Conservation (phyloP, 169 alveolate species). For the Ichthyophthirius multifiliis region DNA sequence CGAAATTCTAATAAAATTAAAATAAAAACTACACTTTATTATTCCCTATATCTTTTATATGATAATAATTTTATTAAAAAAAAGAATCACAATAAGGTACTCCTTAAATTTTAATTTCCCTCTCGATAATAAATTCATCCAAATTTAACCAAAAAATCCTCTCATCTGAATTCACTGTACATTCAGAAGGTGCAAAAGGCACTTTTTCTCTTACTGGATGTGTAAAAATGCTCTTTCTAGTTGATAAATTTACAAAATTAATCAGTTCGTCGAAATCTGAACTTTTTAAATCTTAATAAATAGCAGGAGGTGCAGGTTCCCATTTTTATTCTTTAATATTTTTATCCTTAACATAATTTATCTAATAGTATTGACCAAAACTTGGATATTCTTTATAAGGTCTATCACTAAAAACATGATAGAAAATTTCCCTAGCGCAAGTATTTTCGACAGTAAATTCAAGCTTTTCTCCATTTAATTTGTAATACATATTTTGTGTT, state of each 20-base stretch:
- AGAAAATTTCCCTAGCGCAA: neutral
- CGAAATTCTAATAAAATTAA: neutral
- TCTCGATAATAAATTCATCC: neutral
- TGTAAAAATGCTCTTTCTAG: neutral
- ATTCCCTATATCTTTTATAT: neutral
- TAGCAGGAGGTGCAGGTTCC: neutral
- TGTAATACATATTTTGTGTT: neutral
- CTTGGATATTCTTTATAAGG: neutral
- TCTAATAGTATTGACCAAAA: neutral
- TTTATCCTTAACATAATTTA: neutral
- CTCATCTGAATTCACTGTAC: neutral
- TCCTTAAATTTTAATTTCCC: neutral
- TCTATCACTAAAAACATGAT: neutral
- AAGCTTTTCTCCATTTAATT: neutral
- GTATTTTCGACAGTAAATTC: neutral
- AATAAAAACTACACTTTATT: neutral
- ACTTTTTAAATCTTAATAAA: neutral
- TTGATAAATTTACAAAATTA: neutral
- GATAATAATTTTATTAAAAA: neutral
- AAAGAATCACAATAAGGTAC: neutral
- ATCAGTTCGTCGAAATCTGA: neutral
- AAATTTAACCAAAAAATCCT: neutral
- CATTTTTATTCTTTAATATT: neutral
- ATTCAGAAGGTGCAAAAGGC: neutral
- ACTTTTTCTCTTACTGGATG: constrained; percentile 9